Evolutionary conservation across 257 asterid species (phyloP), one percentile per base, ranked within the genome.

Genomic region (Ajuga chamaepitys): DNA sequence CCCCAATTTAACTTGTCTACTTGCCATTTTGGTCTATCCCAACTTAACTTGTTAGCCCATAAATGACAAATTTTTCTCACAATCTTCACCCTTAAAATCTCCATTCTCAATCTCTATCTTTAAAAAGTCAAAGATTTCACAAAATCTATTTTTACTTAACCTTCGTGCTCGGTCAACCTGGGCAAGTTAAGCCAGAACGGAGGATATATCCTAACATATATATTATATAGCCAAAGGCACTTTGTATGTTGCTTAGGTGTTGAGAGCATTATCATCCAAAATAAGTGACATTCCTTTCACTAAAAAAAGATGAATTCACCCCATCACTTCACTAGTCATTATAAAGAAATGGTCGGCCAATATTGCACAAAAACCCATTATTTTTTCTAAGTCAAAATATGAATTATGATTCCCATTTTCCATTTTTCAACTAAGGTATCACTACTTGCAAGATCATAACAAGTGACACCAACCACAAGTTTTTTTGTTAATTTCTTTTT

Each of bases 301-400:
- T 58, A 50, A 47, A 9, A 53, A 11, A 37, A 47, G 45, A 59
- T 56, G 35, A 51, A 22, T 45, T 32, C 51, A 64, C 71, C 75
- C 71, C 54, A 77, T 73, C 71, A 66, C 65, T 70, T 74, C 79
- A 66, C 70, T 61, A 32, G 61, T 65, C 77, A 70, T 67, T 32
- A 62, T 58, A 64, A 51, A 59, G 38, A 44, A 66, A 65, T 67
- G 73, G 81, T 77, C 81, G 73, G 75, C 81, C 81, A 72, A 72
- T 48, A 14, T 73, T 68, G 57, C 76, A 68, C 70, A 62, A 32
- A 54, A 60, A 32, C 40, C 47, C 32, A 57, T 67, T 20, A 8
- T 6, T 34, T 37, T 47, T 8, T 2, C 17, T 7, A 53, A 70
- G 67, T 77, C 82, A 65, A 69, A 25, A 13, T 21, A 28, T 60